Percentiles rank a stretch among this genome's conserved stretches.
Evolutionary conservation across 2,329 filamentous ascomycete species (phyloP).

Genomic region (Pseudopithomyces chartarum): DNA sequence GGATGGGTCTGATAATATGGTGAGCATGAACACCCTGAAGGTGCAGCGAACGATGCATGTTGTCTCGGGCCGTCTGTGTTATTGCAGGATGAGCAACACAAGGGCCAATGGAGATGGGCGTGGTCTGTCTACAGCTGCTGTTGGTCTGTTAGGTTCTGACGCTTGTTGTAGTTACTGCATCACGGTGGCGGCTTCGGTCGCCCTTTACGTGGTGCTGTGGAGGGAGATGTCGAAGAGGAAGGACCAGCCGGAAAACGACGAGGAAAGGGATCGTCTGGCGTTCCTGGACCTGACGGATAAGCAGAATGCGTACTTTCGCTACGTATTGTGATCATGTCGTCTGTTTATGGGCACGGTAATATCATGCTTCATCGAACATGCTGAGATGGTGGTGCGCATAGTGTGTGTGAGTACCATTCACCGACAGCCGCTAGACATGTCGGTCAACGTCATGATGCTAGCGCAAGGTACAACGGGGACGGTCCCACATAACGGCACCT

Average conservation of each 20-base stretch:
- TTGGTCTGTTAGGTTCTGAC: too few relatives aligned
- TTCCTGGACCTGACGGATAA: slow-evolving; percentile 61
- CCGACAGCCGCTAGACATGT: not conserved
- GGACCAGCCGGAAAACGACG: slow-evolving; percentile 58
- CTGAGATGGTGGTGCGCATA: too few relatives aligned
- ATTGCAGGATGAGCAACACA: too few relatives aligned
- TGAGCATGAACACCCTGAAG: slow-evolving; percentile 30
- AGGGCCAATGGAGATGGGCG: too few relatives aligned
- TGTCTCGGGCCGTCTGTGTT: not conserved
- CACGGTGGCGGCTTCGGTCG: slow-evolving; percentile 62
- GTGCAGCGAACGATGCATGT: not conserved
- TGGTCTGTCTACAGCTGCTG: too few relatives aligned
- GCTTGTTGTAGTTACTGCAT: slow-evolving; percentile 63
- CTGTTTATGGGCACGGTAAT: not conserved
- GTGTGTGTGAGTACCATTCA: not conserved
- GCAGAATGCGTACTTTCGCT: slow-evolving; percentile 63
- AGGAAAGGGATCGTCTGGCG: slow-evolving; percentile 56
- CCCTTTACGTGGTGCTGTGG: slow-evolving; percentile 64
- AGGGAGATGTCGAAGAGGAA: slow-evolving; percentile 56
- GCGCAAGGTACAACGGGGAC: not conserved
- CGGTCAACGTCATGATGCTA: not conserved
- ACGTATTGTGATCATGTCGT: slow-evolving; percentile 47
- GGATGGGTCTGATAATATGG: slow-evolving; percentile 70
- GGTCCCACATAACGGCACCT: not conserved
- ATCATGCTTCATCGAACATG: too few relatives aligned